Evolutionary conservation across 2,329 filamentous ascomycete species (phyloP), one percentile per base, ranked within the genome.

Genomic region (Paraconiothyrium sp.): DNA sequence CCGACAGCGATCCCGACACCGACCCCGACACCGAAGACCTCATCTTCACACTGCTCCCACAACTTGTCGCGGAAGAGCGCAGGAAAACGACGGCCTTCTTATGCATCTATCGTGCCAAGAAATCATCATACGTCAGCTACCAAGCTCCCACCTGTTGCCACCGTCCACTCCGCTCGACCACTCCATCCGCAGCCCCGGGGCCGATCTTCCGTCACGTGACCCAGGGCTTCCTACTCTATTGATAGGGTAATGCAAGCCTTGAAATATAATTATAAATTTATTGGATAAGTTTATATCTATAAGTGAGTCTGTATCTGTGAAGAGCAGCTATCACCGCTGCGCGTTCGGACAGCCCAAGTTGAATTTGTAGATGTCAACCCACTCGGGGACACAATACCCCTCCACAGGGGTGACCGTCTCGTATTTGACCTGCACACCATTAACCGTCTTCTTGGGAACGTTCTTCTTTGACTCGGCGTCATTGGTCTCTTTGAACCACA

Each of bases 401-500:
- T 50, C 27, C 30, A 34, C 30, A 22, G 35, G 16, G 11, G 30
- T 50, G 16, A 50, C 47, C 47, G 14, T n/a, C 30, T 50, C 13
- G 16, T 35, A 50, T 4, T 34, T 34, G 7, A 50, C 47, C 13
- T 50, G 20, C 3, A 37, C 14, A 4, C 49, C 49, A 41, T 39
- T 39, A 6, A 16, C 3, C 13, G 24, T 32, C 20, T 52, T 52
- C 34, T 27, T 39, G 9, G 49, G 49, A 4, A 52, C 9, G 22
- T 52, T 52, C 34, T 52, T 52, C 34, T 52, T 52, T 11, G 49
- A 52, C 7, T 39, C 49, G 4, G 34, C 49, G 16, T 52, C 49
- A 4, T 13, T 52, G 8, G 34, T 39, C 32, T 22, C n/a, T 16
- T 39, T 22, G 22, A 52, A 52, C 3, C 10, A 39, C 49, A 52